Percentiles rank a stretch among this genome's conserved stretches.
Evolutionary conservation across 1,284 basidiomycete genomes (phyloP).

Genomic region (Trichosporon ovoides): DNA sequence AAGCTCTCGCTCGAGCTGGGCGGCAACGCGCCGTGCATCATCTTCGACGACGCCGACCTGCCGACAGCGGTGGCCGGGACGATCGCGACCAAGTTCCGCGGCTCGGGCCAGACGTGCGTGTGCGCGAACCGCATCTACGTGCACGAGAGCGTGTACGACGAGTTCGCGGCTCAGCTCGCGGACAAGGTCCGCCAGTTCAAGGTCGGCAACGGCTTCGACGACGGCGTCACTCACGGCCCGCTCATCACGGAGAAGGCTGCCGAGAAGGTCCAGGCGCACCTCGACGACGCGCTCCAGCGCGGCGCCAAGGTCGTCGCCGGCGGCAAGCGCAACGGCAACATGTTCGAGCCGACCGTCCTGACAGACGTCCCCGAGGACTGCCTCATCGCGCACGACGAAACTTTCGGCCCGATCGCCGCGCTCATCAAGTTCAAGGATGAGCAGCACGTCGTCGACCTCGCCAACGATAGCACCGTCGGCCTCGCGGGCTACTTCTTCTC

Average conservation of each 20-base stretch:
- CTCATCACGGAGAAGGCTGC: conserved; percentile 82
- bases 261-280: conserved; percentile 80
- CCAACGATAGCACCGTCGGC: conserved; percentile 79
- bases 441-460: conserved; percentile 79
- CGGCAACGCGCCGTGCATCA: conserved; percentile 51
- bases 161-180: conserved; percentile 43
- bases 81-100: conserved; percentile 84
- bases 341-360: conserved; percentile 84
- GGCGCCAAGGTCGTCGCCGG: conserved; percentile 87
- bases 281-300: conserved; percentile 72
- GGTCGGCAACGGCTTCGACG: conserved; percentile 81
- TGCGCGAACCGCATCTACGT: conserved; percentile 47
- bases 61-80: conserved; percentile 91
- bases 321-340: conserved; percentile 63
- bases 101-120: conserved; percentile 75
- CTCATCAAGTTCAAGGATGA: conserved; percentile 80
- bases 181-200: conserved; percentile 75
- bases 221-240: conserved; percentile 82
- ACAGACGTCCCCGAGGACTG: conserved; percentile 70
- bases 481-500: conserved; percentile 91
- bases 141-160: conserved; percentile 46
- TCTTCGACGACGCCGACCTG: conserved; percentile 94
- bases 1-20: conserved; percentile 73
- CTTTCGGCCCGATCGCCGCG: conserved; percentile 68
- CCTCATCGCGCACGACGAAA: conserved; percentile 65